Conservation (phyloP, 164 flowering plant genomes). For the Umbellularia californica region DNA sequence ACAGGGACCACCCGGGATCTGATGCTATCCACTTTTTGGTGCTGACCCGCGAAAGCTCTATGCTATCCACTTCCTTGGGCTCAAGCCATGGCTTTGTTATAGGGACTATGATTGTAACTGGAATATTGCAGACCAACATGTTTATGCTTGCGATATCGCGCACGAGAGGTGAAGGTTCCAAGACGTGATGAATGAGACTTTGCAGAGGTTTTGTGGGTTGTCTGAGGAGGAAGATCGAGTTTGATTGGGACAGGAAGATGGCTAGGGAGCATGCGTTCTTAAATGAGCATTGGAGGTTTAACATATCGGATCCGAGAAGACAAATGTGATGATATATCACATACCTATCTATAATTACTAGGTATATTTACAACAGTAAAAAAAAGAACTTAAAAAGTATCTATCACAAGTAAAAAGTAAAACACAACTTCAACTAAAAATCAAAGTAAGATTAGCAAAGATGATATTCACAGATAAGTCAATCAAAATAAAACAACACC, state of each 20-base stretch:
- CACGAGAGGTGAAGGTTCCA: slow-evolving; percentile 81
- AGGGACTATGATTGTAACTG: slow-evolving; percentile 96
- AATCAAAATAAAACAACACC: too few species aligned
- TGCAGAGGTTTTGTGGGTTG: slow-evolving; percentile 58
- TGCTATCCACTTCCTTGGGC: slow-evolving; percentile 77
- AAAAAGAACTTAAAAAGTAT: too few species aligned
- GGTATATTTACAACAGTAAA: too few species aligned
- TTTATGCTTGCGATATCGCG: slow-evolving; percentile 87
- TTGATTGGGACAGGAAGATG: slow-evolving; percentile 57
- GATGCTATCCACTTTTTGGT: slow-evolving; percentile 58
- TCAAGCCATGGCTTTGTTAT: slow-evolving; percentile 92
- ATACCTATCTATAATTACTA: too few species aligned
- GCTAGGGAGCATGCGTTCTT: slow-evolving; percentile 41
- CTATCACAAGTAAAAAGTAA: too few species aligned
- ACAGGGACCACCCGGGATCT: slow-evolving; percentile 83
- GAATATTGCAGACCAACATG: slow-evolving; percentile 51
- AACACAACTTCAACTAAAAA: too few species aligned
- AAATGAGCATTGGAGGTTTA: slow-evolving; percentile 67
- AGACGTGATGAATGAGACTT: slow-evolving; percentile 53
- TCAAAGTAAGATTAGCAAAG: too few species aligned
- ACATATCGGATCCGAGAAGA: slow-evolving; percentile 75
- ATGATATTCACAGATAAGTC: too few species aligned
- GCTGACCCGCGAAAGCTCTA: slow-evolving; percentile 76
- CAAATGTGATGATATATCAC: slow-evolving; percentile 11
- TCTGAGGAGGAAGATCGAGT: slow-evolving; percentile 45